Base-by-base conservation (phyloP, 768 basidiomycete genomes). In the Tubosaeta brunneosetosa region DNA sequence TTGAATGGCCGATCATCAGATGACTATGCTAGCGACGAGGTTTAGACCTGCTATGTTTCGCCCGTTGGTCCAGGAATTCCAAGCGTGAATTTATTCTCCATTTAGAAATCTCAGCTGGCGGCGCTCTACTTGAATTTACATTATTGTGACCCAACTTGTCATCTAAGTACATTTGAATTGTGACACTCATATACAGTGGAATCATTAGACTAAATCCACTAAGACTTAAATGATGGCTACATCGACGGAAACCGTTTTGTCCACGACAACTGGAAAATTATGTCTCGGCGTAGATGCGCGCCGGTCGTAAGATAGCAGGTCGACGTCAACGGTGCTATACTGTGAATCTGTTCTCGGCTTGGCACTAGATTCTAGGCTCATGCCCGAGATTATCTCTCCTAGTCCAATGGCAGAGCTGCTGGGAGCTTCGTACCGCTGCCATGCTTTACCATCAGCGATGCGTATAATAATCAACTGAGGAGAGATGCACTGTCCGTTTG, bases 401-500 rank as follows among this genome's bases (percentile, higher is more conserved):
- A 31, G 34, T 36, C 27, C 34, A 6, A 44, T 16, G 9, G 26
- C 33, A 36, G 43, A 22, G 41, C 2, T 26, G 14, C 13, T 6
- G 53, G 51, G 27, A 59, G 34, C 19, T 22, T 19, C 9, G 38
- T 22, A 22, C 6, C 19, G 38, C 38, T 22, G 3, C 38, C 38
- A 40, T 40, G 38, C 38, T 19, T 19, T 22, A 4, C 38, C 38
- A 12, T 40, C 38, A 19, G 38, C 38, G 17, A 22, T 40, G 38
- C 38, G 38, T 22, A 22, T 40, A 19, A 40, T 40, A 10, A 40
- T 40, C 38, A 22, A 40, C 10, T 40, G 38, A 9, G 38, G 17
- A 40, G 38, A 40, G 10, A 40, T 40, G 34, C 53, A 59, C 52
- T 59, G 29, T 31, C 3, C 22, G 17, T 34, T 29, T 4, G 26